Base-by-base conservation (phyloP, 2,329 filamentous ascomycete genomes). In the Pseudogymnoascus sp. region DNA sequence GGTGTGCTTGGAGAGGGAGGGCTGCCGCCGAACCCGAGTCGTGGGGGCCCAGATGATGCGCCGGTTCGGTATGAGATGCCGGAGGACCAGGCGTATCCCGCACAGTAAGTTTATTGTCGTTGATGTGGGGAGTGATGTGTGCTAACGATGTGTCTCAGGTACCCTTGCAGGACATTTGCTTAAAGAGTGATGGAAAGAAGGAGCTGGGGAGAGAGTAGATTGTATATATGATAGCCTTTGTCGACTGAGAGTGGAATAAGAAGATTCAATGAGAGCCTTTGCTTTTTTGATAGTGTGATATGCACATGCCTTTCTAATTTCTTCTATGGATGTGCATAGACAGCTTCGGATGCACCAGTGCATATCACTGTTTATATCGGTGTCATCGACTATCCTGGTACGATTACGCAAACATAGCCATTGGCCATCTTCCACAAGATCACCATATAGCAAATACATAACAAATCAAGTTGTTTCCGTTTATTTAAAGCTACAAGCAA, bases 11-110 rank as follows among this genome's bases (percentile, higher is more conserved):
- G 90, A 61, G 82, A 88, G 49, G 82, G 88, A 70, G 93, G 93
- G 1, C 76, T 99, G 76, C 95, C 95, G 63, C 95, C 95, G n/a
- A 78, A 89, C 72, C 95, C 93, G 14, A 87, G 86, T 71, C 88
- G 90, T 68, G 70, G 81, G 64, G 75, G 76, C 68, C 75, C 76
- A 56, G 78, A 75, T 53, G 81, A 82, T 46, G 74, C 80, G 66
- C 85, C 85, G 79, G 81, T 86, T 92, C 75, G 85, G 88, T 86
- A 96, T 71, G 77, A 78, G 66, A 72, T 90, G 71, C 77, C 80
- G 36, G 78, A 80, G 71, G 87, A 93, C 72, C 83, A 88, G 72
- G 83, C 88, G 65, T 97, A 96, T 76, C 79, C 83, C 36, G 81
- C 83, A 60, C 75, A 80, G 89, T 91, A 78, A 77, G 88, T 86